Evolutionary conservation across 208 protist species (phyloP).

Genomic region (Perkinsela sp.): DNA sequence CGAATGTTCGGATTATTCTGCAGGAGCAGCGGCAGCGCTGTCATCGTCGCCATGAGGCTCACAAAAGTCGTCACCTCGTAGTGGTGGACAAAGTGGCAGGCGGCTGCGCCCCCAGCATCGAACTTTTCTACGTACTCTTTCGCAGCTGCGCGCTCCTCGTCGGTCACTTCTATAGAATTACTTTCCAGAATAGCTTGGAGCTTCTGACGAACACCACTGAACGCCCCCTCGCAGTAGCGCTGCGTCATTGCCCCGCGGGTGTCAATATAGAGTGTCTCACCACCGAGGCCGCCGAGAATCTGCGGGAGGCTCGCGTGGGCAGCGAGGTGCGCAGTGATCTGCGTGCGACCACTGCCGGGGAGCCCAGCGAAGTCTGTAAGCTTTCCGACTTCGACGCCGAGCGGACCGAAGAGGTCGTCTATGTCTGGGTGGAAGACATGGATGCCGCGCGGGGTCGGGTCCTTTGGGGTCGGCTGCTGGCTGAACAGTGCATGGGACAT

Average conservation of each 20-base stretch:
- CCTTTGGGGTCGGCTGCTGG: no score
- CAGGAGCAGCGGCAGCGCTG: not conserved
- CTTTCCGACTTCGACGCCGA: not conserved
- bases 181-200: no score
- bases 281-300: not conserved
- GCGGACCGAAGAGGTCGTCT: not conserved
- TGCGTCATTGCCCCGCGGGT: not conserved
- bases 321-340: not conserved
- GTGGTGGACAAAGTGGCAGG: not conserved
- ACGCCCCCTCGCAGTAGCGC: not conserved
- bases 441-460: no score
- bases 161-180: no score
- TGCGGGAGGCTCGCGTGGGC: not conserved
- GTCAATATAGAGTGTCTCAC: not conserved
- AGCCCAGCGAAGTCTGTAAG: not conserved
- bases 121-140: not conserved
- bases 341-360: not conserved
- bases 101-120: not conserved
- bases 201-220: not conserved
- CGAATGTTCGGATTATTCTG: not conserved
- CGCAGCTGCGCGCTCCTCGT: not conserved
- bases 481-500: no score
- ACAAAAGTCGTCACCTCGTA: not conserved
- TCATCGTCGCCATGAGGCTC: not conserved
- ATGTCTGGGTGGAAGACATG: no score